These are phyloP conservation scores for Thalassiosira ordinaria DNA, from an alignment of 352 stramenopile genomes.

Conservation along the genomic window DNA sequence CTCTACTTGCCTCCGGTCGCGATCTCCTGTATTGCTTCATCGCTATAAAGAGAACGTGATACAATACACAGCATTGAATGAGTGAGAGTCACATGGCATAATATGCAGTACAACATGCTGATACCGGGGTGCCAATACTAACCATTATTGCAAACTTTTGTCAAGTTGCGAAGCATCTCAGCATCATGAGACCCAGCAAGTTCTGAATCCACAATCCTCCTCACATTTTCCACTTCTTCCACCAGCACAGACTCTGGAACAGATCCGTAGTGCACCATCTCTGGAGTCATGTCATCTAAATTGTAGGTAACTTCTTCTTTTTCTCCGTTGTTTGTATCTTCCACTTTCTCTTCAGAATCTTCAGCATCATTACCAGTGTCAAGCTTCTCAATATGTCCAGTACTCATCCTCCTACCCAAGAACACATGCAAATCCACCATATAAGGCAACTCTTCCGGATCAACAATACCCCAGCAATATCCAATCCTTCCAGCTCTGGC, in stretches of 20 bases:
- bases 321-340: slow-evolving; percentile 14
- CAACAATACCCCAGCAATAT: slow-evolving; percentile 95
- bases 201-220: slow-evolving; percentile 88
- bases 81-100: slow-evolving; percentile 14
- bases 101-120: background rate
- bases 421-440: slow-evolving; percentile 98
- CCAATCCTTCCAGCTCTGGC: slow-evolving; percentile 94
- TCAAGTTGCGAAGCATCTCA: slow-evolving; percentile 69
- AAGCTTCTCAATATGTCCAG: slow-evolving; percentile 47
- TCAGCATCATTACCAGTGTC: slow-evolving; percentile 22
- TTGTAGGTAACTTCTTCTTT: slow-evolving; percentile 86
- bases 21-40: slow-evolving; percentile 98
- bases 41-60: slow-evolving; percentile 59
- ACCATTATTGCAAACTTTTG: slow-evolving; percentile 91
- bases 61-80: background rate
- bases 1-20: slow-evolving; percentile 93
- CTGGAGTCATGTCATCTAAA: slow-evolving; percentile 92
- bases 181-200: slow-evolving; percentile 73
- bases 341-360: slow-evolving; percentile 16
- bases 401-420: slow-evolving; percentile 86
- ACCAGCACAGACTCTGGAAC: slow-evolving; percentile 95
- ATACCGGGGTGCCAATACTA: slow-evolving; percentile 8
- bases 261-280: slow-evolving; percentile 97
- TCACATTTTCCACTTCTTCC: slow-evolving; percentile 94
- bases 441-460: slow-evolving; percentile 97